phyloP scores from a whole-genome alignment of 805 yeast species.

The Sugiyamaella boreocaroliniensis region DNA sequence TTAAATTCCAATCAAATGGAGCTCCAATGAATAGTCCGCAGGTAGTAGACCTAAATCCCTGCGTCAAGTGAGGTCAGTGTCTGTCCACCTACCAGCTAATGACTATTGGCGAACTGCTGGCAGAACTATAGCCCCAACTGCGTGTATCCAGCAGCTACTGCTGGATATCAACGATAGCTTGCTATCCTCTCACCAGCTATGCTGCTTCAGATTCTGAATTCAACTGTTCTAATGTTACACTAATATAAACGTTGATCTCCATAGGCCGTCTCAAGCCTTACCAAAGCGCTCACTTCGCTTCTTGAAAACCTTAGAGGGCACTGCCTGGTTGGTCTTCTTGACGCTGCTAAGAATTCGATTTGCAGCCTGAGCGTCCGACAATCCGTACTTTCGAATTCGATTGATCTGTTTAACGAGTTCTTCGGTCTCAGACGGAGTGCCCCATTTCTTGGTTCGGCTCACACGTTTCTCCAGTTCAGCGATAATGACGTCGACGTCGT shows the following conservation, averaged over 20 bases:
- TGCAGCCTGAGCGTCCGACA: slow-evolving; percentile 6
- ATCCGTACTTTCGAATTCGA: slow-evolving; percentile 78
- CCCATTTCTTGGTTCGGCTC: slow-evolving; percentile 71
- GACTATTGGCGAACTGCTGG: no score
- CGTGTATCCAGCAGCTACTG: no score
- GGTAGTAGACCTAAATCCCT: no score
- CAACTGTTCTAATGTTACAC: neutral
- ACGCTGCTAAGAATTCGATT: slow-evolving; percentile 1
- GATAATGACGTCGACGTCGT: slow-evolving; percentile 44
- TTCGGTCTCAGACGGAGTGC: slow-evolving; percentile 42
- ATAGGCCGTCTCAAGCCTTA: neutral
- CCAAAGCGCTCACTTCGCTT: slow-evolving; percentile 19
- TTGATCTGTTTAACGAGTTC: slow-evolving; percentile 55
- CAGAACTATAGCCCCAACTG: no score
- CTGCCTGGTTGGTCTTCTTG: slow-evolving; percentile 4
- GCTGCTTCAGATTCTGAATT: no score
- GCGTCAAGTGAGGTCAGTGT: no score
- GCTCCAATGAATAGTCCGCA: no score
- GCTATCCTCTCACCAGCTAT: no score
- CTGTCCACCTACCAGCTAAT: no score
- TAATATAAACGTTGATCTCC: neutral
- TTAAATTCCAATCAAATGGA: no score
- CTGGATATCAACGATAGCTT: no score
- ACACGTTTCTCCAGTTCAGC: slow-evolving; percentile 62
- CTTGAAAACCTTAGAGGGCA: slow-evolving; percentile 12